Evolutionary conservation across 164 flowering plant genomes (phyloP).

Genomic region (Amborella trichopoda): DNA sequence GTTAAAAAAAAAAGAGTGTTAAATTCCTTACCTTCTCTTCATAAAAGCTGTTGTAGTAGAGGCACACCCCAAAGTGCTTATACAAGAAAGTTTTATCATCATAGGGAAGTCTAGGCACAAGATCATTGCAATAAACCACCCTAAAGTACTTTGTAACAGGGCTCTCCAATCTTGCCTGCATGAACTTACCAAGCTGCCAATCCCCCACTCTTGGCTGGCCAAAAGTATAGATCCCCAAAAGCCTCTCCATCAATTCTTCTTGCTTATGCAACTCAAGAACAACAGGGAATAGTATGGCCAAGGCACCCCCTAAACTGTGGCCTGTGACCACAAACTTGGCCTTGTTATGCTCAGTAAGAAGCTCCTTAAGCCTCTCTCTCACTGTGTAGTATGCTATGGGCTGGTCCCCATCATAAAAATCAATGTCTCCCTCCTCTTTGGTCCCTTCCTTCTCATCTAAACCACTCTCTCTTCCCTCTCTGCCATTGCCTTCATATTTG

Average conservation of each 20-base stretch:
- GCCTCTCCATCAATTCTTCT: conserved; percentile 30
- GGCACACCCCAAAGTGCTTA: conserved; percentile 65
- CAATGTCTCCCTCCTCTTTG: background rate
- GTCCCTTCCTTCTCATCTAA: background rate
- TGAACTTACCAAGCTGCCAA: conserved; percentile 35
- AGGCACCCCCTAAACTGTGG: conserved; percentile 81
- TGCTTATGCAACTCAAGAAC: conserved; percentile 46
- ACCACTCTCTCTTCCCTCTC: background rate
- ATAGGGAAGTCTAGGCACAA: conserved; percentile 76
- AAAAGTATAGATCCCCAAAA: conserved; percentile 72
- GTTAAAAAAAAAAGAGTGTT: background rate
- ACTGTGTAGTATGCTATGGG: conserved; percentile 62
- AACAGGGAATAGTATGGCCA: conserved; percentile 51
- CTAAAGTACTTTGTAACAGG: conserved; percentile 35
- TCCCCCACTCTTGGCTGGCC: conserved; percentile 91
- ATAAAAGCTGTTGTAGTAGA: conserved; percentile 56
- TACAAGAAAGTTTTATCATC: conserved; percentile 39
- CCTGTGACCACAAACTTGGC: conserved; percentile 64
- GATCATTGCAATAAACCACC: conserved; percentile 61
- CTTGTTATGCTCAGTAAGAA: conserved; percentile 18
- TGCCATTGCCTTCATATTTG: background rate
- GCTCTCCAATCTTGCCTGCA: conserved; percentile 28
- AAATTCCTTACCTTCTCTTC: conserved; percentile 33
- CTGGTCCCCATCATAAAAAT: background rate
- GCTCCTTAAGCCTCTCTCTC: conserved; percentile 30